phyloP scores from a whole-genome alignment of 768 basidiomycete species.

The Gautieria morchelliformis region DNA sequence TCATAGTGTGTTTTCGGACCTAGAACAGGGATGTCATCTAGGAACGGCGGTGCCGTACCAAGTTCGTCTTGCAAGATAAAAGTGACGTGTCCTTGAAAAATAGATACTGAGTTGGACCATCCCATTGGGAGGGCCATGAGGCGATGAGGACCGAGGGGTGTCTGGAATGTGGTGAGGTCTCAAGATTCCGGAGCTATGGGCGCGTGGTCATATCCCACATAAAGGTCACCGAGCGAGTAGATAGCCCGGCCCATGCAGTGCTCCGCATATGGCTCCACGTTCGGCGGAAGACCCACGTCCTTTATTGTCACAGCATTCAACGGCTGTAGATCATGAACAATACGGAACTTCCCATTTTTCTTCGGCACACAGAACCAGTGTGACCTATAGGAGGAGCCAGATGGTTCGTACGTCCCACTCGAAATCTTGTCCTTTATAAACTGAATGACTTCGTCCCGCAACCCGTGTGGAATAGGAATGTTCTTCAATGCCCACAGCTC shows the following conservation, averaged over 20 bases:
- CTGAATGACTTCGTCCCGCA: constrained; percentile 21
- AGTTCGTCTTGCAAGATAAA: constrained; percentile 32
- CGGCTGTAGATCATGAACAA: constrained; percentile 30
- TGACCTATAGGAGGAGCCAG: constrained; percentile 26
- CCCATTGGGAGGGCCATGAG: constrained; percentile 30
- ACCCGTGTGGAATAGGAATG: constrained; percentile 27
- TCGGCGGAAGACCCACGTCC: constrained; percentile 25
- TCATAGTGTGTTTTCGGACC: constrained; percentile 25
- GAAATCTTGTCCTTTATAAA: constrained; percentile 24
- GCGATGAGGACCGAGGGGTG: constrained; percentile 15
- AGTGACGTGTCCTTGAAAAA: constrained; percentile 31
- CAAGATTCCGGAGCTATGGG: constrained; percentile 19
- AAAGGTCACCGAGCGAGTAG: constrained; percentile 23
- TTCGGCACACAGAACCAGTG: constrained; percentile 32
- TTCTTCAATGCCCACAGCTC: constrained; percentile 26
- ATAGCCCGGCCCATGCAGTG: constrained; percentile 13
- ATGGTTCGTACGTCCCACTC: constrained; percentile 29
- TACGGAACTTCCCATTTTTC: constrained; percentile 26
- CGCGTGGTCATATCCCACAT: constrained; percentile 9
- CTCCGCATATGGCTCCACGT: constrained; percentile 25
- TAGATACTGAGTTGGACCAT: constrained; percentile 29
- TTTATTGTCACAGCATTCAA: constrained; percentile 29
- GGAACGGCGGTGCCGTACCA: constrained; percentile 23
- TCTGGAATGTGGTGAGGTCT: constrained; percentile 34
- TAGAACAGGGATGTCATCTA: constrained; percentile 31